Evolutionary conservation across 192 early-diverging fungal species (phyloP).

Genomic region (Coemansia sp.): DNA sequence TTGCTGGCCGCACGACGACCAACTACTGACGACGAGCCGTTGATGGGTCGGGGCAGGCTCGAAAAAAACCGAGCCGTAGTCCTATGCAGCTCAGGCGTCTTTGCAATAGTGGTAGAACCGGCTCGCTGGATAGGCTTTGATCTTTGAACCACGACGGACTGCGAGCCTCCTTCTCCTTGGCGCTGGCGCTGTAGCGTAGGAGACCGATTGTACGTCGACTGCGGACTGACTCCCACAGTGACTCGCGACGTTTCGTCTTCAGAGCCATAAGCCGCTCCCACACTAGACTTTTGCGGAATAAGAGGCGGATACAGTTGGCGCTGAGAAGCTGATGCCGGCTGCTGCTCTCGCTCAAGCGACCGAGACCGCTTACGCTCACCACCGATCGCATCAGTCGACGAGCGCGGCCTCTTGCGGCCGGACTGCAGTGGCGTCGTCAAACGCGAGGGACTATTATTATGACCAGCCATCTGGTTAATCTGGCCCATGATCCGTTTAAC

Average conservation of each 20-base stretch:
- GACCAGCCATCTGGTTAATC: constrained; percentile 11
- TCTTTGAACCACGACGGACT: neutral
- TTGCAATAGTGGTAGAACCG: neutral
- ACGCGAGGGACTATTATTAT: neutral
- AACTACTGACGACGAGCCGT: neutral
- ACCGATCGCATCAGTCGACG: neutral
- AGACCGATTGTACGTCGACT: constrained; percentile 20
- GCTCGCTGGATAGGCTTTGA: neutral
- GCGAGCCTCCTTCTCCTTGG: neutral
- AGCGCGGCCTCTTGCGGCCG: neutral
- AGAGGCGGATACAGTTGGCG: neutral
- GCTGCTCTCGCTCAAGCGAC: constrained; percentile 4
- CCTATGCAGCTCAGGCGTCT: neutral
- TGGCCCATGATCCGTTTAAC: constrained; percentile 23
- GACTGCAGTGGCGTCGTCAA: neutral
- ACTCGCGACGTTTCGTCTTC: constrained; percentile 32
- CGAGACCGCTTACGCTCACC: constrained; percentile 6
- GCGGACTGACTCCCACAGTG: constrained; percentile 25
- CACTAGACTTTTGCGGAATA: neutral
- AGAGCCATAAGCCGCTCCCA: constrained; percentile 12
- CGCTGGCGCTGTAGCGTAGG: constrained; percentile 22
- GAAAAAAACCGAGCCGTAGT: constrained; percentile 17
- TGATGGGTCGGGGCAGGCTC: constrained; percentile 13
- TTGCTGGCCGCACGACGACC: neutral
- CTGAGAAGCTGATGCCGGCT: neutral